Base-by-base conservation (phyloP, 208 protist genomes). In the Leptomonas seymouri region DNA sequence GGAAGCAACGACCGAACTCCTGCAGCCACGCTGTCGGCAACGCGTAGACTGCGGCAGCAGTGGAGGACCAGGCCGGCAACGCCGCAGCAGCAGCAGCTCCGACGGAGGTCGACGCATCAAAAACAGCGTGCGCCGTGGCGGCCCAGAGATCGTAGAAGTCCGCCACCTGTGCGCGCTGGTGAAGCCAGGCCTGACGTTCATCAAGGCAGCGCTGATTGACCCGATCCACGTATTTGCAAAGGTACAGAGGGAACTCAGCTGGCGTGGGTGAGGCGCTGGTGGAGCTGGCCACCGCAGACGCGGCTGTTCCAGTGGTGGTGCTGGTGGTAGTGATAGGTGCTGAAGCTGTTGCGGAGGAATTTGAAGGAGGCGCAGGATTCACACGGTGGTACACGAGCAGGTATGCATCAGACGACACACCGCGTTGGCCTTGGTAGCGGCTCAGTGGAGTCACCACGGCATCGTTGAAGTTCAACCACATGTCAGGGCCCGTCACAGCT, bases 381-480 rank as follows among this genome's bases (percentile, higher is more conserved):
- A 74, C 45, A 34, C 81, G 83, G 54, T 85, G 76, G 61, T 94
- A 94, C 31, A 94, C 78, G 14, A 94, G 80, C 61, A 94, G 74
- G 67, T 94, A 94, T 18, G 81, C 89, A 28, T 91, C 85, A 20
- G 77, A 64, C 0, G 88, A 93, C 36, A 42, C 36, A 31, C 70
- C 67, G 14, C 67, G 72, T 36, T 74, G 50, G 5, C 80, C 82
- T 27, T 81, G 72, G 66, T 86, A 86, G 21, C 75, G 81, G 34
- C 68, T 70, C 56, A 87, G 60, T 49, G 53, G 70, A 12, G 71
- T 78, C 41, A 93, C 86, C 46, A 84, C 77, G 14, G 78, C 79
- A 55, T 95, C 87, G 70, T 95, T 87, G 76, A 93, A 89, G 70
- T 81, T 65, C 23, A 85, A 83, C 87, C 89, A 94, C 65, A 55